Evolutionary conservation across 371 early-diverging fungal species (phyloP), one percentile per base, ranked within the genome.

Genomic region (Cokeromyces recurvatus): DNA sequence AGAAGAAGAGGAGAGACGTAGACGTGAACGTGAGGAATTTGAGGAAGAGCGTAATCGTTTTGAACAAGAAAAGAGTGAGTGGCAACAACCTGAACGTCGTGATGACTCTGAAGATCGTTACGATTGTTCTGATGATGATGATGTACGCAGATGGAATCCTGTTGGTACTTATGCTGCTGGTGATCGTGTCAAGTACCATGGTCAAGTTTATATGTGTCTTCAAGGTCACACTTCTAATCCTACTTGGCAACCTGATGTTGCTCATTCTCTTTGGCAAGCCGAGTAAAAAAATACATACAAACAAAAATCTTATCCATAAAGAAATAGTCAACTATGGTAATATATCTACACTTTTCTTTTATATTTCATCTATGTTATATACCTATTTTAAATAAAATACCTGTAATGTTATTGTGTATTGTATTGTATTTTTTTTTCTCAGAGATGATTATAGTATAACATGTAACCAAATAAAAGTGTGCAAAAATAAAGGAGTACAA

Each of bases 221-320:
- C 79, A 78, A 56, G 70, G 66, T 8, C 79, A 78, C 43, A 64
- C 64, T 27, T 73, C 75, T 43, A 77, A 80, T 59, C 78, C 78
- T 27, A 78, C 77, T 25, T 80, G 81, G 78, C 44, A 53, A 47
- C 81, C 81, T 16, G 65, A 53, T 32, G 58, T 45, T 38, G 78
- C 81, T 29, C 70, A 67, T 48, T 77, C 78, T 37, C 74, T 80
- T 60, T 78, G 81, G 81, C 63, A 71, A 53, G 43, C 59, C 25
- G 70, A 59, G 21, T 79, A 74, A 70, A 51, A 27, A 27, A 27
- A 27, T 7, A 27, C 5, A 7, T 37, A 11, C 21, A 6, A 38
- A 15, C 17, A 17, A 36, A 27, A 27, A n/a, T n/a, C n/a, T n/a
- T n/a, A n/a, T n/a, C n/a, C n/a, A n/a, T n/a, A n/a, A n/a, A n/a